Conservation (phyloP, 805 yeast species). For the Komagataella pastoris region DNA sequence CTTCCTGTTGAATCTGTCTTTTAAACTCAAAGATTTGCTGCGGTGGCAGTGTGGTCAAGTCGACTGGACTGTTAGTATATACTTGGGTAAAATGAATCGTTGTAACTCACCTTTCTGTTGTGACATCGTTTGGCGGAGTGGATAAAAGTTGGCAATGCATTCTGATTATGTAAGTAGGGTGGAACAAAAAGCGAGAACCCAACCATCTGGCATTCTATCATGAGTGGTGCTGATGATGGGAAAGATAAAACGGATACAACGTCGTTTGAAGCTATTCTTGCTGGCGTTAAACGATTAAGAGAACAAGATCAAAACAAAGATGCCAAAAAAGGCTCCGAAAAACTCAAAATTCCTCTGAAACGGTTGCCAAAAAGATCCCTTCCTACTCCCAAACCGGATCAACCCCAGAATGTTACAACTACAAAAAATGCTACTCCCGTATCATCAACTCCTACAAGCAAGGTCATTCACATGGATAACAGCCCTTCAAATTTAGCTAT, state of each 20-base stretch:
- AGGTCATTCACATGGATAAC: neutral
- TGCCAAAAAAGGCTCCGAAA: neutral
- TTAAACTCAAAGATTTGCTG: slow-evolving; percentile 80
- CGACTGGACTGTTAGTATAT: slow-evolving; percentile 21
- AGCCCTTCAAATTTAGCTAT: slow-evolving; percentile 1
- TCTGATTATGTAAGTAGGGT: neutral
- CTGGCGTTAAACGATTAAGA: slow-evolving; percentile 51
- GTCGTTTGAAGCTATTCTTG: slow-evolving; percentile 58
- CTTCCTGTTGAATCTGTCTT: slow-evolving; percentile 70
- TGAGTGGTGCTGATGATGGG: neutral
- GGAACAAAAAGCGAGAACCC: neutral
- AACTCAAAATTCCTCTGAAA: neutral
- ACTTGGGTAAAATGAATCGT: neutral
- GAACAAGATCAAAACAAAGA: slow-evolving; percentile 19
- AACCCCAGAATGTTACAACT: neutral
- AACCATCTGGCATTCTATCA: neutral
- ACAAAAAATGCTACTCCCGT: neutral
- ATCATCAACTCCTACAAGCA: neutral
- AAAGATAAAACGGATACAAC: slow-evolving; percentile 27
- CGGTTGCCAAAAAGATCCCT: neutral
- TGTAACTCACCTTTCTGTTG: neutral
- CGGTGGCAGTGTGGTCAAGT: slow-evolving; percentile 58
- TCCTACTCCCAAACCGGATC: neutral
- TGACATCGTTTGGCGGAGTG: slow-evolving; percentile 2
- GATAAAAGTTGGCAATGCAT: neutral